Base-by-base conservation (phyloP, 345 rosid species). In the Melastoma malabathricum region DNA sequence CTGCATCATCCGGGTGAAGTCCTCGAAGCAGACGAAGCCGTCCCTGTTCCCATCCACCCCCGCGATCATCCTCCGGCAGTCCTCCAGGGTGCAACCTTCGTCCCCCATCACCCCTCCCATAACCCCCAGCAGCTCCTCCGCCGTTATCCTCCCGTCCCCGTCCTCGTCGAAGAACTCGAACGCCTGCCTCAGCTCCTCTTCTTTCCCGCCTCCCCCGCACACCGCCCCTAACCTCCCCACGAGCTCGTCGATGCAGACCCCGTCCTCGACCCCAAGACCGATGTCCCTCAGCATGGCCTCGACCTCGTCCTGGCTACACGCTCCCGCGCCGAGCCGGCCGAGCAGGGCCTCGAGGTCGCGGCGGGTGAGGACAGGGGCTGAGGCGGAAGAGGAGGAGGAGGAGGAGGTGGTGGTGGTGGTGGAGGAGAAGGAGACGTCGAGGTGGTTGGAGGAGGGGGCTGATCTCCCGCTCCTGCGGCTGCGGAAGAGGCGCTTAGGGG, bases 1-100 rank as follows among this genome's bases (percentile, higher is more conserved):
- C 63, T 71, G 80, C 99, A 93, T 88, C 95, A 93, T 79, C 5
- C 81, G 74, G 0, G 64, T 44, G 59, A 92, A 93, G 64, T 93
- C 99, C 49, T 75, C 78, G 60, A 93, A 93, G 66, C 95, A 85
- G 43, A 93, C 99, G 60, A 84, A 81, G 27, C 97, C 99, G 5
- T 81, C 89, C 8, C 78, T 85, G 22, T 73, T 88, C 23, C 57
- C 66, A 64, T 79, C 95, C 3, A 88, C 95, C 1, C 43, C 64
- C 2, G 77, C 86, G 72, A 92, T 83, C 95, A 93, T 93, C 61
- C 86, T 79, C 70, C 66, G 63, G 80, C 99, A 88, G 17, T 93
- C 99, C 13, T 75, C 95, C 29, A 93, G 41, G 72, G 95, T 81
- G 83, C 86, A 83, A 67, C 50, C 19, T 27, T 76, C 82, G 49